Conservation (phyloP, 345 rosid species). For the Arabidopsis arenosa region DNA sequence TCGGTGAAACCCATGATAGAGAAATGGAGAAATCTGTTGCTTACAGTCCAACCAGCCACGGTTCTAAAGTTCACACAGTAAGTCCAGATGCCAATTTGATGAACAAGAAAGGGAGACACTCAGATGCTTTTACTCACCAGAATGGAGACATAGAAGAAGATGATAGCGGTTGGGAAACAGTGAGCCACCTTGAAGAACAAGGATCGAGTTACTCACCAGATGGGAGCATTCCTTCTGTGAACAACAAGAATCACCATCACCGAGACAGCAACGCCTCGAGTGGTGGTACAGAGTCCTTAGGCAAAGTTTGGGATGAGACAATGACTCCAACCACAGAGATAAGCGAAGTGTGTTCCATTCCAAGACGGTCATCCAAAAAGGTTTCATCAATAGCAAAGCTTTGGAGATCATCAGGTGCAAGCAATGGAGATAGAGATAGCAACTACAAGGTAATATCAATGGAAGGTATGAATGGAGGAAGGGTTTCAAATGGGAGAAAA, state of each 20-base stretch:
- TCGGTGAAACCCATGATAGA: conserved; percentile 49
- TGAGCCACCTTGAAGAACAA: conserved; percentile 88
- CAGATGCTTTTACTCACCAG: conserved; percentile 49
- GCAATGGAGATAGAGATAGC: conserved; percentile 64
- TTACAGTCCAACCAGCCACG: conserved; percentile 55
- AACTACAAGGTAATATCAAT: conserved; percentile 70
- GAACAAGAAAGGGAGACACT: conserved; percentile 50
- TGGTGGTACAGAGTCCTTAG: conserved; percentile 64
- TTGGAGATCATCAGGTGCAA: conserved; percentile 74
- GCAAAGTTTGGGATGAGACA: conserved; percentile 59
- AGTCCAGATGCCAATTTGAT: conserved; percentile 55
- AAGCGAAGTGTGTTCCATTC: conserved; percentile 69
- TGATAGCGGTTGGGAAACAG: conserved; percentile 99
- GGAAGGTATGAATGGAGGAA: conserved; percentile 71
- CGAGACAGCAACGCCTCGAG: conserved; percentile 64
- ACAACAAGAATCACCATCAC: conserved; percentile 47
- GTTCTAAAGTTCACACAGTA: conserved; percentile 49
- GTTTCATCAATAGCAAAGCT: conserved; percentile 81
- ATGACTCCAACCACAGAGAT: conserved; percentile 71
- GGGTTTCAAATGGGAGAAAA: conserved; percentile 76
- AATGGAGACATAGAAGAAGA: conserved; percentile 72
- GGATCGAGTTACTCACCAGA: conserved; percentile 85
- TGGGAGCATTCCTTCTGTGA: conserved; percentile 70
- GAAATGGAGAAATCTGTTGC: conserved; percentile 49
- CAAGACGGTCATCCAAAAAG: conserved; percentile 63